phyloP scores from a whole-genome alignment of 139 green algal genomes.

The Chlamydomonas sp. region DNA sequence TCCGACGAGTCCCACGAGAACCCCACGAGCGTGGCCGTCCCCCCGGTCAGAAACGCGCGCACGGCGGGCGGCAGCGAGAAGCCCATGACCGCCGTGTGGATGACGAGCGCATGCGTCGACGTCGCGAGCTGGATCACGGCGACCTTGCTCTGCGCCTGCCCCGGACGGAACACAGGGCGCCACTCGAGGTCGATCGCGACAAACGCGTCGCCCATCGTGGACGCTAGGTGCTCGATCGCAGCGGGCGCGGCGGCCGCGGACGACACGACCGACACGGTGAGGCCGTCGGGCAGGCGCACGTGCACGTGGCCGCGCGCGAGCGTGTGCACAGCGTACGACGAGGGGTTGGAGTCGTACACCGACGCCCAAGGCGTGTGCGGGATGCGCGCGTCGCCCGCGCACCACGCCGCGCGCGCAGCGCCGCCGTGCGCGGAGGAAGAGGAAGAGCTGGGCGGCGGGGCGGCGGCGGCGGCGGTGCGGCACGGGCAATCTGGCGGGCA shows the following conservation, averaged over 20 bases:
- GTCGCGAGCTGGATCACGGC: slow-evolving; percentile 24
- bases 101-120: slow-evolving; percentile 1
- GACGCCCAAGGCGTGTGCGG: slow-evolving; percentile 27
- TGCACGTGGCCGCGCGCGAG: slow-evolving; percentile 34
- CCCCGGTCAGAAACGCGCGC: slow-evolving; percentile 29
- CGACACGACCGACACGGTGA: not conserved
- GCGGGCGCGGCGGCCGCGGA: too few relatives aligned
- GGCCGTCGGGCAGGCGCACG: slow-evolving; percentile 17
- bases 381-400: too few relatives aligned
- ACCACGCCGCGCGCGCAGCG: too few relatives aligned
- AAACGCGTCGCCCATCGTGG: slow-evolving; percentile 17
- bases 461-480: not conserved
- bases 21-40: slow-evolving; percentile 30
- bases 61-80: slow-evolving; percentile 29
- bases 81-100: slow-evolving; percentile 16
- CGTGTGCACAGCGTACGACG: not conserved
- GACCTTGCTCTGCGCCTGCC: not conserved
- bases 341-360: slow-evolving; percentile 17
- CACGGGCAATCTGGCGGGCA: not conserved
- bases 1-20: slow-evolving; percentile 44
- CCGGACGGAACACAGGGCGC: slow-evolving; percentile 25
- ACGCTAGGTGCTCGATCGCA: not conserved
- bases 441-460: not conserved
- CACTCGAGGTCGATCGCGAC: slow-evolving; percentile 60
- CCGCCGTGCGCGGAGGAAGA: slow-evolving; percentile 19